These are phyloP conservation scores for Santalum album DNA, from an alignment of 164 flowering plant species.

Conservation along the genomic window DNA sequence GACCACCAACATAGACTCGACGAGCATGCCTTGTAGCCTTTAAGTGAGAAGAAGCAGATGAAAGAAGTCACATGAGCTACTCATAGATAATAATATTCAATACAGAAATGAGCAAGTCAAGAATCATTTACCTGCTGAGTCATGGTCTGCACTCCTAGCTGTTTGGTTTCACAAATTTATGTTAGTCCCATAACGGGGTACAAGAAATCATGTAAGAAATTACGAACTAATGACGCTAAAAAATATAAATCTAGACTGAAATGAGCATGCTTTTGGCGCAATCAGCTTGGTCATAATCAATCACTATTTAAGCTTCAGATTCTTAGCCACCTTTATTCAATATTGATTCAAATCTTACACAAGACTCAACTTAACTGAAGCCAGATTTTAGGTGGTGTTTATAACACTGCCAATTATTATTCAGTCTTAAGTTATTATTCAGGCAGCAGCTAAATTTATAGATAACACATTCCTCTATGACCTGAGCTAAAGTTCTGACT, in stretches of 20 bases:
- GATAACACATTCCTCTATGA: too few species aligned
- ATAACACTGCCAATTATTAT: too few species aligned
- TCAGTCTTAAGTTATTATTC: too few species aligned
- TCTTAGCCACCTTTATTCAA: neutral
- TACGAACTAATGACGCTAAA: neutral
- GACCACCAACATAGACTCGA: conserved; percentile 88
- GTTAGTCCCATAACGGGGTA: neutral
- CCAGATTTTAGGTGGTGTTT: neutral
- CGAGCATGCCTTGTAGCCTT: conserved; percentile 96
- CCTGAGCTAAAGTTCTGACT: too few species aligned
- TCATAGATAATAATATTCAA: neutral
- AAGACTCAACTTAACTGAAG: neutral
- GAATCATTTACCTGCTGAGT: conserved; percentile 53
- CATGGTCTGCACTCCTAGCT: conserved; percentile 64
- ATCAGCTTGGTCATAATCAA: neutral
- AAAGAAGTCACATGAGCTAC: neutral
- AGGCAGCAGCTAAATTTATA: too few species aligned
- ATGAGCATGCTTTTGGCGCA: neutral
- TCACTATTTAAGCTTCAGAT: neutral
- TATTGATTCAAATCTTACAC: neutral
- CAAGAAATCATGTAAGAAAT: neutral
- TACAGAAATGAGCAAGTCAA: conserved; percentile 2
- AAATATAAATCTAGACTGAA: neutral
- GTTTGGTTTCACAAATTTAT: conserved; percentile 6
- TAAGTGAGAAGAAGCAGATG: conserved; percentile 1